These are phyloP conservation scores for Conticribra guillardii DNA, from an alignment of 108 stramenopile species.

Conservation along the genomic window DNA sequence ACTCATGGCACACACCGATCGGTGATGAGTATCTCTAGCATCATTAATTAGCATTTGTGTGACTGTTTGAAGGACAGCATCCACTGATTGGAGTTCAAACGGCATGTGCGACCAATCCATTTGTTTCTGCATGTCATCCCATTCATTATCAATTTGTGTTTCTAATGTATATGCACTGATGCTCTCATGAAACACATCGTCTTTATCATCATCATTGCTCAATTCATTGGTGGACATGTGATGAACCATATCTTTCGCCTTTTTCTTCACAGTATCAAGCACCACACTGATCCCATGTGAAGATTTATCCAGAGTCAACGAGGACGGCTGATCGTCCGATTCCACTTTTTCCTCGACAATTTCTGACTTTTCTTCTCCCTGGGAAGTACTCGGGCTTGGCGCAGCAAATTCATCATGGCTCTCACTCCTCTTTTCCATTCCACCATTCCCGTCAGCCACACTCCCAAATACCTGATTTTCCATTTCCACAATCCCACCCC, in stretches of 20 bases:
- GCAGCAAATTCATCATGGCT: not conserved
- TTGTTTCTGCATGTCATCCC: slow-evolving; percentile 63
- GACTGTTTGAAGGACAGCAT: slow-evolving; percentile 77
- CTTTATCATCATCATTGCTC: not conserved
- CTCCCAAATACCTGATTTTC: slow-evolving; percentile 60
- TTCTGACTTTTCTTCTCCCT: not conserved
- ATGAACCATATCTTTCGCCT: not conserved
- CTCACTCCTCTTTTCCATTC: not conserved
- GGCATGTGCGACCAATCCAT: slow-evolving; percentile 61
- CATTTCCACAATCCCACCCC: slow-evolving; percentile 57
- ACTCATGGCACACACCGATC: slow-evolving; percentile 46
- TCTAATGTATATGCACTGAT: too few relatives aligned
- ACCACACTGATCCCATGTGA: too few relatives aligned
- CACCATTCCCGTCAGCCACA: not conserved
- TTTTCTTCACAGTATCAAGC: not conserved
- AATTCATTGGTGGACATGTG: not conserved
- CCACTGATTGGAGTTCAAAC: slow-evolving; percentile 78
- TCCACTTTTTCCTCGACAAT: too few relatives aligned
- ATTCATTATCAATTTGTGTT: slow-evolving; percentile 58
- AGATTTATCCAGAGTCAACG: too few relatives aligned
- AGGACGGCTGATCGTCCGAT: too few relatives aligned
- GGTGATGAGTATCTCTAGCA: slow-evolving; percentile 50
- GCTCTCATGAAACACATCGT: not conserved
- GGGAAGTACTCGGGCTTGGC: not conserved
- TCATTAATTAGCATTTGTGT: slow-evolving; percentile 66